These are phyloP conservation scores for Penicillium soppii DNA, from an alignment of 495 filamentous ascomycete genomes.

Conservation along the genomic window DNA sequence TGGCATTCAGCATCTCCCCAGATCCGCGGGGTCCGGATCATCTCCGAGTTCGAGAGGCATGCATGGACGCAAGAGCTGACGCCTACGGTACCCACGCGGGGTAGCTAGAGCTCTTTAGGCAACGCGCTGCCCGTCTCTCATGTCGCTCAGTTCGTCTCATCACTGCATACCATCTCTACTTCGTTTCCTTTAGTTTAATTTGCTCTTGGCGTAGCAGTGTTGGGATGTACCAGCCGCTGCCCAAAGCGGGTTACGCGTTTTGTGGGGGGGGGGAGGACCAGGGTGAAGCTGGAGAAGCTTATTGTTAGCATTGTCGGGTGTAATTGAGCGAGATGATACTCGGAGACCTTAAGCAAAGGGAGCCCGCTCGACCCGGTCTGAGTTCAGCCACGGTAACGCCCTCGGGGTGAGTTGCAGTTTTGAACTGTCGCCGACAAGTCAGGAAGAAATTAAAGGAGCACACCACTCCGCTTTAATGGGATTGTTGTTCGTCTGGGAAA, in stretches of 20 bases:
- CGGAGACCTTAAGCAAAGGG: conserved; percentile 2
- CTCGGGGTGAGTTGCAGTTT: conserved; percentile 17
- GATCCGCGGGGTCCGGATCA: background rate
- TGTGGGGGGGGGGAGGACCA: too few relatives aligned
- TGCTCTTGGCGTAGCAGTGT: background rate
- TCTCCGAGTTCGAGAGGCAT: background rate
- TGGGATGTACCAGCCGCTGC: background rate
- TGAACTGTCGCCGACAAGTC: background rate
- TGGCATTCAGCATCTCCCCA: background rate
- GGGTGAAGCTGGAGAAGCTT: conserved; percentile 3
- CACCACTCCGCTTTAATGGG: background rate
- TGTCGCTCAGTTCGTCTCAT: background rate
- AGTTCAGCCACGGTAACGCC: conserved; percentile 27
- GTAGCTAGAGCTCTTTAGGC: conserved; percentile 4
- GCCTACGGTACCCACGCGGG: background rate
- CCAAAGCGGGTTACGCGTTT: conserved; percentile 4
- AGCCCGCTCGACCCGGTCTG: conserved; percentile 7
- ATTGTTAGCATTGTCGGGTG: background rate
- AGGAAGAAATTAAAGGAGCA: background rate
- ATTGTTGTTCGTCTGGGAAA: too few relatives aligned
- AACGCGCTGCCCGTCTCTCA: background rate
- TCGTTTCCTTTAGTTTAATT: background rate
- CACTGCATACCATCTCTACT: background rate
- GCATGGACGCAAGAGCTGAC: conserved; percentile 3
- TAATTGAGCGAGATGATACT: background rate